Evolutionary conservation across 140 eudicot species (phyloP), one percentile per base, ranked within the genome.

Genomic region (Oenanthe javanica): DNA sequence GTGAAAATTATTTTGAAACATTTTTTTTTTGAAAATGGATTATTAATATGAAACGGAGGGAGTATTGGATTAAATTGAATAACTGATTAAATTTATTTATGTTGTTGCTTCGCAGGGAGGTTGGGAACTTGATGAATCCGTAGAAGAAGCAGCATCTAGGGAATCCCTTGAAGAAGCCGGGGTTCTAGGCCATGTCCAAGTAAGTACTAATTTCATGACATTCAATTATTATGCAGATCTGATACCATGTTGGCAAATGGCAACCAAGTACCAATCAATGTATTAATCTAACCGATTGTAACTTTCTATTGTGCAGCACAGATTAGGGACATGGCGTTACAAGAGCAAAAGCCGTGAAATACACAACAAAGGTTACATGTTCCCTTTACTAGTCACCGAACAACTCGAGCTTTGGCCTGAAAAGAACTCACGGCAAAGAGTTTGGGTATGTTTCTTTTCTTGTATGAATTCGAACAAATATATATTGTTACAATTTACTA

Each of bases 161-260:
- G 97, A 93, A 81, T 85, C 94, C 72, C 89, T 86, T 54, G 97
- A 93, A 87, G 97, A 93, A 83, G 97, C 97, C 5, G 97, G 97
- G 6, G 97, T 93, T 71, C 87, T 87, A 70, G 96, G 97, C 52
- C 76, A 72, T 42, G 87, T 92, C 27, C 87, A 92, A 96, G 96
- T 91, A 3, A 27, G 79, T 54, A 8, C 3, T 40, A n/a, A n/a
- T 40, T 40, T 40, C 3, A 40, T 40, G 43, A 3, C 43, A 40
- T 40, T 40, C 43, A 40, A 1, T 40, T 40, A 40, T 40, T 40
- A 40, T 40, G 3, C 43, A 40, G 1, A 40, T 40, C 43, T 40
- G 43, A 40, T 40, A 40, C 1, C 43, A 40, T 40, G 43, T 40
- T 40, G n/a, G n/a, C n/a, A n/a, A n/a, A n/a, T 40, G 3, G 43